phyloP scores from a whole-genome alignment of 345 rosid genomes.

The Gossypium longicalyx region DNA sequence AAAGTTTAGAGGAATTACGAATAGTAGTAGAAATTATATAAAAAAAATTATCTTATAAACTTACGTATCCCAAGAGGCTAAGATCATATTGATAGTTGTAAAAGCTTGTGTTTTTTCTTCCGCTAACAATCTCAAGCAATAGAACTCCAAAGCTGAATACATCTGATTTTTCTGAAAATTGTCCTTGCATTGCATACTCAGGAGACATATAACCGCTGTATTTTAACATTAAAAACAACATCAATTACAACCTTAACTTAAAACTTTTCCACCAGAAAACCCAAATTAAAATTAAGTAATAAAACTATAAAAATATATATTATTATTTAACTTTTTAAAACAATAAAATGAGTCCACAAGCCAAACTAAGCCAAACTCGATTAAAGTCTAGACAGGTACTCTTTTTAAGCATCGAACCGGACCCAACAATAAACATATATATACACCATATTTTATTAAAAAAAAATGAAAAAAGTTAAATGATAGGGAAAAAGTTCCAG shows the following conservation, averaged over 20 bases:
- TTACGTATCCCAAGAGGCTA: background rate
- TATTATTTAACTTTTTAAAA: too few species aligned
- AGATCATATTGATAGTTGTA: background rate
- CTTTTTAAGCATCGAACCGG: too few species aligned
- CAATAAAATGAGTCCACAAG: too few species aligned
- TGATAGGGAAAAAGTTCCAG: background rate
- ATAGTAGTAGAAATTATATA: too few species aligned
- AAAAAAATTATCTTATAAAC: background rate
- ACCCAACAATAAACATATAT: too few species aligned
- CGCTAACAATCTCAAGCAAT: background rate
- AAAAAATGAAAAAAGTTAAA: background rate
- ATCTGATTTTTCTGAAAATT: background rate
- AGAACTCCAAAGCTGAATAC: background rate
- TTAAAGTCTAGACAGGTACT: too few species aligned
- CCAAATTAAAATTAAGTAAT: too few species aligned
- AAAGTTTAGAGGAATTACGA: too few species aligned
- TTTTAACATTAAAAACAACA: background rate
- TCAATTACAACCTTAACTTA: background rate
- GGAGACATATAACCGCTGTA: conserved; percentile 30
- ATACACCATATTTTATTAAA: background rate
- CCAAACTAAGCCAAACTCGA: too few species aligned
- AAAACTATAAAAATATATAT: too few species aligned
- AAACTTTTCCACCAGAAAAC: too few species aligned
- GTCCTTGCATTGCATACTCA: background rate
- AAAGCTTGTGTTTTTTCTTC: background rate